These are phyloP conservation scores for Dendrobium catenatum DNA, from an alignment of 106 monocot species.

Conservation along the genomic window DNA sequence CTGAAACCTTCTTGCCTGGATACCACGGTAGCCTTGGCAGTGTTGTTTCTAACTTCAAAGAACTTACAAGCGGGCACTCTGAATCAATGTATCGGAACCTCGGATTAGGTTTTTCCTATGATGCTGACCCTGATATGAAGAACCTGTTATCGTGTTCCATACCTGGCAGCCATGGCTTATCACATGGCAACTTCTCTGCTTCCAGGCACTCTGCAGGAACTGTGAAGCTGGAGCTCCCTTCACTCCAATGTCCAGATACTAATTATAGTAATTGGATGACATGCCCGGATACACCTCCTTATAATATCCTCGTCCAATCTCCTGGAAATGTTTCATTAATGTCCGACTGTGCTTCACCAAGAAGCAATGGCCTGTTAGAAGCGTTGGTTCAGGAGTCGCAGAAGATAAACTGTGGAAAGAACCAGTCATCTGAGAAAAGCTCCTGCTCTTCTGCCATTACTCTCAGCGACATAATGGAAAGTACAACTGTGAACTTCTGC, in stretches of 20 bases:
- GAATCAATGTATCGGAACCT: conserved; percentile 18
- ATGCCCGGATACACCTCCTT: conserved; percentile 2
- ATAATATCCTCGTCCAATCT: conserved; percentile 20
- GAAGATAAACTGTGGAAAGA: conserved; percentile 13
- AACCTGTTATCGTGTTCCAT: too few relatives aligned
- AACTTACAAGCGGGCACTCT: conserved; percentile 12
- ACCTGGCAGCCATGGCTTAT: conserved; percentile 47
- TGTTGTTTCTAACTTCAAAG: conserved; percentile 8
- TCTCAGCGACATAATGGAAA: conserved; percentile 3
- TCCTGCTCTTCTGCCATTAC: conserved; percentile 23
- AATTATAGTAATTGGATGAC: conserved; percentile 17
- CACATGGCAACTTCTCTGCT: conserved; percentile 65
- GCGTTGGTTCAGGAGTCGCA: conserved; percentile 38
- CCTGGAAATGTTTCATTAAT: conserved; percentile 16
- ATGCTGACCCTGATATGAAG: background rate
- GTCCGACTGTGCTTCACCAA: conserved; percentile 25
- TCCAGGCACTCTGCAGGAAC: conserved; percentile 32
- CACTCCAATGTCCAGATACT: conserved; percentile 74
- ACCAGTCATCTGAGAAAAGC: conserved; percentile 24
- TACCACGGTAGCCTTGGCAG: background rate
- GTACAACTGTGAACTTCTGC: conserved; percentile 7
- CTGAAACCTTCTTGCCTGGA: conserved; percentile 11
- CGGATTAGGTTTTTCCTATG: conserved; percentile 20
- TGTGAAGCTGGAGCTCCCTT: conserved; percentile 97
- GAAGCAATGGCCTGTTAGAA: conserved; percentile 49